phyloP scores from a whole-genome alignment of 176 grass and related monocot species.

The Phyllostachys edulis region DNA sequence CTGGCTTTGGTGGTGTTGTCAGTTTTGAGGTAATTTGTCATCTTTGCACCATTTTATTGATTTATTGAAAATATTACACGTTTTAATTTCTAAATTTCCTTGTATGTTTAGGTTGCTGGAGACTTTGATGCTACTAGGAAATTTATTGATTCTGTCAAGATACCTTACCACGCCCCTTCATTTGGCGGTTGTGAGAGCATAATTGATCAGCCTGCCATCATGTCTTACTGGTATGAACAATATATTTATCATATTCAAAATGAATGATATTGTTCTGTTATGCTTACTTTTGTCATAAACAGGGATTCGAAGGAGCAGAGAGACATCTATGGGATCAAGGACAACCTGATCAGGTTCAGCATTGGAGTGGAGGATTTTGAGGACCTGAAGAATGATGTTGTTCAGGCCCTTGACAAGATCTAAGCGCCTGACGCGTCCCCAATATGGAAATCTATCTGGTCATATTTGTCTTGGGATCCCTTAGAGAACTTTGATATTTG shows the following conservation, averaged over 20 bases:
- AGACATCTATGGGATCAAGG: conserved; percentile 88
- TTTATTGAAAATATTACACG: background rate
- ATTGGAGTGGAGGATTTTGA: conserved; percentile 90
- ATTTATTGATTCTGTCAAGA: conserved; percentile 94
- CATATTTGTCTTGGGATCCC: background rate
- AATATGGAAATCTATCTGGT: background rate
- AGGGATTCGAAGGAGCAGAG: conserved; percentile 88
- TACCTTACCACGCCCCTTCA: conserved; percentile 90
- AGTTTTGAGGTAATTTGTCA: conserved; percentile 80
- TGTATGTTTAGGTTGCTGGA: conserved; percentile 54
- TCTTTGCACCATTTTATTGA: background rate
- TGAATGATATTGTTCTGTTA: background rate
- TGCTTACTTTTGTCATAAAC: conserved; percentile 28
- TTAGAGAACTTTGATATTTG: background rate
- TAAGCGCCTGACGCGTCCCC: conserved; percentile 35
- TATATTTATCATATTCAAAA: background rate
- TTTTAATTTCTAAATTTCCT: background rate
- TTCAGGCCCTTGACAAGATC: conserved; percentile 80
- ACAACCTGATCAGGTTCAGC: conserved; percentile 98
- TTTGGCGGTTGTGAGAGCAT: conserved; percentile 98
- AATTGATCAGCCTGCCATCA: conserved; percentile 95
- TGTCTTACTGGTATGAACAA: conserved; percentile 91
- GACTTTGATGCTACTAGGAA: conserved; percentile 73
- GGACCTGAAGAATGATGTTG: conserved; percentile 84
- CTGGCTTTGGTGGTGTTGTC: conserved; percentile 98